Evolutionary conservation across 345 rosid genomes (phyloP).

Genomic region (Turnera subulata): DNA sequence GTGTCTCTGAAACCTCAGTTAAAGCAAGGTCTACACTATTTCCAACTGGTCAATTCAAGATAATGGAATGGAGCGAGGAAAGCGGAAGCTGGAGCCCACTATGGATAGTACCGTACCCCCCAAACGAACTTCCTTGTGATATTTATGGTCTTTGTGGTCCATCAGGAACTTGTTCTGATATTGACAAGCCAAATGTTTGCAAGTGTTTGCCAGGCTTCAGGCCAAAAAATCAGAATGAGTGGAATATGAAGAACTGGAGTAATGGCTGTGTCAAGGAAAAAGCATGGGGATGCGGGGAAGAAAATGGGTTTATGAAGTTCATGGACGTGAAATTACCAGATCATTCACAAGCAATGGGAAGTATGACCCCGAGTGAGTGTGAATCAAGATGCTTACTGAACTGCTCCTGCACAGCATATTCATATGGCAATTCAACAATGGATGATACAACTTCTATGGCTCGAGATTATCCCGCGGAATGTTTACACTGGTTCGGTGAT

Average conservation of each 20-base stretch:
- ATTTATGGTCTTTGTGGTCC: slow-evolving; percentile 5
- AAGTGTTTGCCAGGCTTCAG: slow-evolving; percentile 11
- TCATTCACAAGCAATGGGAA: background rate
- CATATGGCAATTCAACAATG: background rate
- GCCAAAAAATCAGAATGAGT: slow-evolving; percentile 4
- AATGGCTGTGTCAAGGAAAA: slow-evolving; percentile 9
- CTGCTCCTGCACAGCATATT: slow-evolving; percentile 17
- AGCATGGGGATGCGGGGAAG: background rate
- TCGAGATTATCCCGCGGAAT: background rate
- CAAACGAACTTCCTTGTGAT: background rate
- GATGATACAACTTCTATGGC: too few relatives aligned
- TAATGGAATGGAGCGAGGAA: too few relatives aligned
- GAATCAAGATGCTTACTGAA: slow-evolving; percentile 8
- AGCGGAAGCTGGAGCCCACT: too few relatives aligned
- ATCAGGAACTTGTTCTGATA: background rate
- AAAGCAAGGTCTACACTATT: too few relatives aligned
- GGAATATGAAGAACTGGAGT: slow-evolving; percentile 4
- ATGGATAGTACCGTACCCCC: too few relatives aligned
- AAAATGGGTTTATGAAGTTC: background rate
- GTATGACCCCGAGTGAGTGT: slow-evolving; percentile 7
- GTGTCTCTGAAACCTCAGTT: too few relatives aligned
- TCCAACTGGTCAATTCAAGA: too few relatives aligned
- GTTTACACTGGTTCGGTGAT: slow-evolving; percentile 13
- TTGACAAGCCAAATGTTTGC: background rate
- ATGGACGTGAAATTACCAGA: slow-evolving; percentile 11